Conservation (phyloP, 169 alveolate species). For the Eimeria zaria region DNA sequence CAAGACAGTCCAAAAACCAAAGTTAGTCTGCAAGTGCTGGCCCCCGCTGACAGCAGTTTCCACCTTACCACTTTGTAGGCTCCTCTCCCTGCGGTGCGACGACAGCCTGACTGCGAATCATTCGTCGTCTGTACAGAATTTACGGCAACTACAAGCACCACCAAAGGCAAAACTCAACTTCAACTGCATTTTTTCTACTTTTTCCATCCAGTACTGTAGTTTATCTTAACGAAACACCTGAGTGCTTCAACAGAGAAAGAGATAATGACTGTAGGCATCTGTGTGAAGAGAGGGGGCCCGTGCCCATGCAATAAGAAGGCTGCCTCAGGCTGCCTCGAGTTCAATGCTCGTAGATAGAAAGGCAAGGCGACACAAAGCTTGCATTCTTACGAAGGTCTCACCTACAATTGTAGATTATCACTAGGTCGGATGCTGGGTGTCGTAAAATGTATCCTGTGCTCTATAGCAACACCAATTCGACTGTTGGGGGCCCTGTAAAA, state of each 20-base stretch:
- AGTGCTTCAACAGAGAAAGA: not conserved
- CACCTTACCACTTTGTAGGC: not conserved
- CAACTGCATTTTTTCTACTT: not conserved
- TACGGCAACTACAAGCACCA: not conserved
- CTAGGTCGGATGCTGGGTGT: not conserved
- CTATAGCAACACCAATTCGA: not conserved
- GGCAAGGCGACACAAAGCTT: not conserved
- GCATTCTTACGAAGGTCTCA: not conserved
- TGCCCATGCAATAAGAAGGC: not conserved
- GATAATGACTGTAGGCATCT: not conserved
- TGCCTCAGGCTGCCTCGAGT: not conserved
- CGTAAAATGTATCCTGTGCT: not conserved
- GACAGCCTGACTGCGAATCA: not conserved
- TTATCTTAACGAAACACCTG: not conserved
- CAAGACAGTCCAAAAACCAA: not conserved
- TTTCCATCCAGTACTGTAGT: not conserved
- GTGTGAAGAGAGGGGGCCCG: not conserved
- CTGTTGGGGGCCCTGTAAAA: not conserved
- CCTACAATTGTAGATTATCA: not conserved
- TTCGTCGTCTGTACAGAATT: not conserved
- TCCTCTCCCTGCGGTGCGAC: not conserved
- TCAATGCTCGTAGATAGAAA: not conserved
- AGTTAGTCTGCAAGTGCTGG: not conserved
- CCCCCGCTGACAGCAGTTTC: not conserved
- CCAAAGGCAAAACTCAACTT: not conserved